Evolutionary conservation across 768 basidiomycete species (phyloP).

Genomic region (Rhizopogon sp.): DNA sequence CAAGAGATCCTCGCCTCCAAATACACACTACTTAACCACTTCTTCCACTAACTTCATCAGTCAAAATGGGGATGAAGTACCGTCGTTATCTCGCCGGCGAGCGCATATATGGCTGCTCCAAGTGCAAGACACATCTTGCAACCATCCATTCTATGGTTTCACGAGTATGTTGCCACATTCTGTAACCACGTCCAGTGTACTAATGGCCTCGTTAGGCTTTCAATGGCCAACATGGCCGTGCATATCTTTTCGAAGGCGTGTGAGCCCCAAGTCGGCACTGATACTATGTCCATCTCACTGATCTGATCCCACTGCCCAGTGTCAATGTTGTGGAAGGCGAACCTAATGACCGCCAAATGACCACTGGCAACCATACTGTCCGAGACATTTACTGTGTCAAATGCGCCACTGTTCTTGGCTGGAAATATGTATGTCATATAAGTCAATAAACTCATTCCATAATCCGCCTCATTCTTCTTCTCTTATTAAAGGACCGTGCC

Average conservation of each 20-base stretch:
- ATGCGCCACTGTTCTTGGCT: conserved; percentile 82
- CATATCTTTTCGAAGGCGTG: conserved; percentile 93
- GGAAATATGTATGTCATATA: conserved; percentile 91
- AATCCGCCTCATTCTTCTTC: conserved; percentile 3
- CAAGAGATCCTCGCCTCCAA: conserved; percentile 1
- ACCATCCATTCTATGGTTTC: conserved; percentile 90
- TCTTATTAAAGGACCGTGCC: conserved; percentile 71
- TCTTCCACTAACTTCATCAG: background rate
- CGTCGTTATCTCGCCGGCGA: conserved; percentile 81
- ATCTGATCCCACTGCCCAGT: conserved; percentile 53
- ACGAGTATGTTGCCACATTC: conserved; percentile 46
- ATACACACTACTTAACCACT: background rate
- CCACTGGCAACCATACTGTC: conserved; percentile 93
- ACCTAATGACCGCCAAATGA: conserved; percentile 91
- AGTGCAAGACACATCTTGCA: conserved; percentile 87
- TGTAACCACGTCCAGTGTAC: background rate
- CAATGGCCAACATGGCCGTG: conserved; percentile 94
- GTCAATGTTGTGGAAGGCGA: conserved; percentile 91
- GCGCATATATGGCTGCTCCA: conserved; percentile 84
- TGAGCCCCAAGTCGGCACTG: conserved; percentile 38
- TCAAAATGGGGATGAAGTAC: conserved; percentile 83
- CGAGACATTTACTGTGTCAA: conserved; percentile 94
- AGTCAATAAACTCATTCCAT: conserved; percentile 2
- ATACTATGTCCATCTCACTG: conserved; percentile 10
- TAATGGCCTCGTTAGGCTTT: conserved; percentile 63